Evolutionary conservation across 306 rosid species (phyloP), one percentile per base, ranked within the genome.

Genomic region (Vigna angularis): DNA sequence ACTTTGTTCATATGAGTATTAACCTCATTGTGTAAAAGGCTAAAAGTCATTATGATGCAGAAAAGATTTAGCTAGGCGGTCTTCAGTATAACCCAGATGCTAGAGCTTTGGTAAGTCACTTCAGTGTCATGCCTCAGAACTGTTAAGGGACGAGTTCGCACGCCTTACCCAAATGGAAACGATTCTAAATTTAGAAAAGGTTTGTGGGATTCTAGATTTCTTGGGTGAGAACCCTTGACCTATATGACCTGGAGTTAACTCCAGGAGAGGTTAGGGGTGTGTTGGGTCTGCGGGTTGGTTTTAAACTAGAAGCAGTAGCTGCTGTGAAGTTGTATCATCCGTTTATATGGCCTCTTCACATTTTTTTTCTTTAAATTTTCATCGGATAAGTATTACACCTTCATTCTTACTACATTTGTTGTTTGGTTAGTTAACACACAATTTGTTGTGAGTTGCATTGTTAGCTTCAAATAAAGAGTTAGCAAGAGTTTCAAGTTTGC

Each of bases 201-300:
- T 89, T 9, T 95, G 97, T 22, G 98, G 91, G 87, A 95, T 95
- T 86, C 87, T 92, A 16, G 98, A 95, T 89, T 92, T 92, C 89
- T 95, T 96, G 98, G 98, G 98, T 42, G 97, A 95, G 89, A 95
- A 91, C 82, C 92, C 98, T 6, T 97, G 98, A 36, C 98, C 98
- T 26, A 26, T 22, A 92, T 92, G 98, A 92, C 98, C 16, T 95
- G 98, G 98, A 92, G 98, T 86, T 95, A 59, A 95, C 98, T 36
- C 97, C 98, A 14, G 98, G 98, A 0, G 98, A 95, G 91, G 98
- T 95, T 78, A 87, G 98, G 87, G 92, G 95, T 52, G 92, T 95
- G 15, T 82, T 95, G 82, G 93, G 91, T 83, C 85, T 91, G 45
- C 87, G 98, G 74, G 91, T 94, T 78, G 98, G 92, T 86, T 91